Evolutionary conservation across 352 stramenopile species (phyloP), one percentile per base, ranked within the genome.

Genomic region (Globisporangium solare): DNA sequence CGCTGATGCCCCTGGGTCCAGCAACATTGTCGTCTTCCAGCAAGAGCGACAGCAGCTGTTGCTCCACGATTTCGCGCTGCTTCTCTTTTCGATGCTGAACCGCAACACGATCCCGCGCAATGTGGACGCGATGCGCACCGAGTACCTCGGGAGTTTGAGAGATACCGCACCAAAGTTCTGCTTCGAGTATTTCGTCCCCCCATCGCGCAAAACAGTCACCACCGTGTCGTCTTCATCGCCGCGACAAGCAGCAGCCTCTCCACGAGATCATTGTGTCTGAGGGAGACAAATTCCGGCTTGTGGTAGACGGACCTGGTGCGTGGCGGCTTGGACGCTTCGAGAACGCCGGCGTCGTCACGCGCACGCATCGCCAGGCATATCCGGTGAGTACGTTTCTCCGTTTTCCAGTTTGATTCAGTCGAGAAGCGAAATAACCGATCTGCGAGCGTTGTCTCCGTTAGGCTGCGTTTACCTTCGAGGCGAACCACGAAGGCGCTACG

Each of bases 41-140:
- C 43, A 15, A 39, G 17, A 47, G 37, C 50, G 50, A 14, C 35
- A 56, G 20, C 53, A n/a, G 18, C 14, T 31, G 22, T 14, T 56
- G 37, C 18, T 47, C 17, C 27, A 48, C 8, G 43, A 51, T n/a
- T 22, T 58, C 41, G 22, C 40, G 17, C 41, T 52, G 15, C 37
- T 58, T 41, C 22, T 52, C 35, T 47, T 47, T 35, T 20, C 50
- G 15, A 56, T 51, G 43, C 43, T 43, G 32, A 56, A 51, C 46
- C 21, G 20, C 13, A 37, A 17, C 11, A 53, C 48, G 21, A 43
- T 47, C 32, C 32, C n/a, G 32, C 14, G 14, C 47, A 42, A 59
- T n/a, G 21, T 20, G 24, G 31, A 53, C 53, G 41, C 57, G 20
- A 40, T 61, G 32, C 18, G 20, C n/a, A 14, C 8, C 6, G 13